Evolutionary conservation across 306 rosid species (phyloP), one percentile per base, ranked within the genome.

Genomic region (Cucumis cinereus): DNA sequence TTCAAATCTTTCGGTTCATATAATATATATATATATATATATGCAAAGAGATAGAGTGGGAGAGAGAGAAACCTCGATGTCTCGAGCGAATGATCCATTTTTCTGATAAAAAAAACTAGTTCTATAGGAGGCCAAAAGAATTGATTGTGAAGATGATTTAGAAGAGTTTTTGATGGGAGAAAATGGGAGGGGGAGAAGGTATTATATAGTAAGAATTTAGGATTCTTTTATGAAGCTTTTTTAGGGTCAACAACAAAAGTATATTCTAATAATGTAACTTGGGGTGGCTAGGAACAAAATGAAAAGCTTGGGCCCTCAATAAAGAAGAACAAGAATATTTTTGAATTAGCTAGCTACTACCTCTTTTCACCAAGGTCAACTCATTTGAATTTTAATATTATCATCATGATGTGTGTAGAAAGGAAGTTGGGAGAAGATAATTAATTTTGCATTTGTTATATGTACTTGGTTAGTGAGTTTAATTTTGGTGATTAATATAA

Each of bases 51-150:
- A 74, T 57, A 50, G 53, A 68, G 77, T 40, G 78, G 26, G 66
- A 77, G 66, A 78, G 73, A 68, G 26, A 79, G 61, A 77, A 61
- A 90, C 98, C 98, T 90, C 52, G 66, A 86, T 83, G 88, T 84
- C 83, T 91, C 98, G 0, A 89, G 36, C 1, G 81, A 54, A 79
- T 88, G 93, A 14, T 30, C 14, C 78, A 91, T 80, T 81, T 80
- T 19, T 50, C 45, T 35, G 13, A 28, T 6, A 1, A 70, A 26
- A 13, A 7, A 5, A 70, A 20, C 14, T 40, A 20, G 24, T 16
- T 35, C 23, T 47, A 3, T 70, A 1, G 22, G 30, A 40, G 33
- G 28, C 17, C 8, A 66, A 19, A 45, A 45, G 0, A 3, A 45
- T 45, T 12, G 52, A 17, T 4, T 35, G 26, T 19, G 73, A 1